Conservation (phyloP, 2,329 filamentous ascomycete genomes). For the Sarocladiaceae sp. region DNA sequence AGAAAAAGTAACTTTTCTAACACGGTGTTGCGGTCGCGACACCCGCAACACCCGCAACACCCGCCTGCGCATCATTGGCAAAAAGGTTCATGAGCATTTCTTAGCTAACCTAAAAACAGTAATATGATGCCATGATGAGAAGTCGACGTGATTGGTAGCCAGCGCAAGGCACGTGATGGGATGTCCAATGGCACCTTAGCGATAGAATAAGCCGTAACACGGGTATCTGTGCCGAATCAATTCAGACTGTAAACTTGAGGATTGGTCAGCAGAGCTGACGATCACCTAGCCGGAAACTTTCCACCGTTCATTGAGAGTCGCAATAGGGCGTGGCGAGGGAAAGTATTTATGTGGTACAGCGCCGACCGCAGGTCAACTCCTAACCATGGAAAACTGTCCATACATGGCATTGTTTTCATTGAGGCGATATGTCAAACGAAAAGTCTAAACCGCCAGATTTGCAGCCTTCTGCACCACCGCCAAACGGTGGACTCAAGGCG, state of each 20-base stretch:
- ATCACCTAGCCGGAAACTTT: background rate
- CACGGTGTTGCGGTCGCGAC: too few species aligned
- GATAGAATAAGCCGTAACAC: background rate
- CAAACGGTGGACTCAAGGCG: constrained; percentile 22
- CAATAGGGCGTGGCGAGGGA: background rate
- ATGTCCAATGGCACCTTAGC: too few species aligned
- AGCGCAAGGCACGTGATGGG: too few species aligned
- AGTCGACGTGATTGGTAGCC: background rate
- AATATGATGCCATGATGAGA: background rate
- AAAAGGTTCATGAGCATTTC: background rate
- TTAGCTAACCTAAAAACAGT: background rate
- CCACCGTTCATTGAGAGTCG: background rate
- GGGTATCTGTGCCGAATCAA: background rate
- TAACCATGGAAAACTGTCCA: background rate
- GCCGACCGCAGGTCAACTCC: background rate
- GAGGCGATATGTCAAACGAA: background rate
- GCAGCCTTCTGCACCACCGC: constrained; percentile 16
- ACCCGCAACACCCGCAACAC: background rate
- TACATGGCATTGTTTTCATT: background rate
- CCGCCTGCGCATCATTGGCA: background rate
- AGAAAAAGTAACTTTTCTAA: too few species aligned
- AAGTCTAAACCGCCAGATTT: background rate
- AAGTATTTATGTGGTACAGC: background rate
- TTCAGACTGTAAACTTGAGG: background rate
- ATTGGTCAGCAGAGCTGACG: background rate